Evolutionary conservation across 768 basidiomycete species (phyloP).

Genomic region (Tricholomella constricta): DNA sequence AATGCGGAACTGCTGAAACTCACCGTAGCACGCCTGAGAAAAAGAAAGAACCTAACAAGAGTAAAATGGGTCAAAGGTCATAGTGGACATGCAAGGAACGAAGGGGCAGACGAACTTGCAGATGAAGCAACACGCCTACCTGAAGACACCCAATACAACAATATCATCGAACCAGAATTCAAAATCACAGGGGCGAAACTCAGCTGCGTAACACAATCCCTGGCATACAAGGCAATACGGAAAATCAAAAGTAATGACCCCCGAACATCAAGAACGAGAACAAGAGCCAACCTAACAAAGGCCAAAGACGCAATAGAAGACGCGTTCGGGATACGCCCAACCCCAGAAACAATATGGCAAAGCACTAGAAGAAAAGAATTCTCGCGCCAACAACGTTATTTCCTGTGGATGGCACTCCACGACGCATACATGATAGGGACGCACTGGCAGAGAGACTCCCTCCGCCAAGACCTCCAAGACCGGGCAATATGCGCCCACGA

Average conservation of each 20-base stretch:
- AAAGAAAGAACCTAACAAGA: not conserved
- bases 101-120: not conserved
- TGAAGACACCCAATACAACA: not conserved
- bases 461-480: not conserved
- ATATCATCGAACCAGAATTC: not conserved
- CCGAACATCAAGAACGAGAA: too few species aligned
- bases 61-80: not conserved
- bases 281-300: too few species aligned
- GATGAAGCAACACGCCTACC: too few species aligned
- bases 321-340: not conserved
- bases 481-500: not conserved
- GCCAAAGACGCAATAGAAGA: too few species aligned
- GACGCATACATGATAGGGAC: slow-evolving; percentile 2
- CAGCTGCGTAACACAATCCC: not conserved
- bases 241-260: too few species aligned
- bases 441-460: not conserved
- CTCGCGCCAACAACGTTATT: not conserved
- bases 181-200: not conserved
- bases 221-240: not conserved
- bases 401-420: slow-evolving; percentile 5
- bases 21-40: not conserved
- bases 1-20: not conserved
- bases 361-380: not conserved
- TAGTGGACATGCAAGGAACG: too few species aligned
- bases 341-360: not conserved